Evolutionary conservation across 768 basidiomycete genomes (phyloP).

Genomic region (Candolleomyces aberdarensis): DNA sequence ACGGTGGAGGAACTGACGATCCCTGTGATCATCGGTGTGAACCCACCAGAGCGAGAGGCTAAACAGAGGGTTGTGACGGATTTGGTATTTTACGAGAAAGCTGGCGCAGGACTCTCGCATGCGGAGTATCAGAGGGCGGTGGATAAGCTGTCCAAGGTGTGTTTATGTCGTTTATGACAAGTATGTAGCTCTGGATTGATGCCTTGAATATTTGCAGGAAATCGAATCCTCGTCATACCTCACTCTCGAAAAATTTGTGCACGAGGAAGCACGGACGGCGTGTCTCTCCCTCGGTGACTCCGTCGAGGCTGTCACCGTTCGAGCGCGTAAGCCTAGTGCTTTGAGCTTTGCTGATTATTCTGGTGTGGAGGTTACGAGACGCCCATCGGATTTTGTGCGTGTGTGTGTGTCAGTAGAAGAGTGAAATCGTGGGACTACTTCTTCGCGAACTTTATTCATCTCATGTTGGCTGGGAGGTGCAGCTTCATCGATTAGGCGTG

Average conservation of each 20-base stretch:
- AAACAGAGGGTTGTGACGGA: slow-evolving; percentile 63
- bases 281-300: slow-evolving; percentile 25
- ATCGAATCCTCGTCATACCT: slow-evolving; percentile 50
- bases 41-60: slow-evolving; percentile 61
- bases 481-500: too few species aligned
- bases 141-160: slow-evolving; percentile 30
- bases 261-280: slow-evolving; percentile 40
- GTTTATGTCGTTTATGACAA: not conserved
- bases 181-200: not conserved
- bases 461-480: too few species aligned
- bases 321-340: slow-evolving; percentile 69
- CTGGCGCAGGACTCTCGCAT: slow-evolving; percentile 14
- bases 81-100: slow-evolving; percentile 39
- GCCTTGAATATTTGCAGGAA: slow-evolving; percentile 29
- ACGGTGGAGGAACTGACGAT: slow-evolving; percentile 45
- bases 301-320: slow-evolving; percentile 43
- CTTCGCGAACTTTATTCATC: too few species aligned
- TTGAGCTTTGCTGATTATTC: slow-evolving; percentile 65
- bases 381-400: slow-evolving; percentile 15
- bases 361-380: slow-evolving; percentile 57
- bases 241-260: slow-evolving; percentile 59
- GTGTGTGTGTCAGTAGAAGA: not conserved
- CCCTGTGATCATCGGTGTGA: slow-evolving; percentile 65
- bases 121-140: slow-evolving; percentile 39
- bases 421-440: too few species aligned